Evolutionary conservation across 495 filamentous ascomycete species (phyloP), one percentile per base, ranked within the genome.

Genomic region (Hyaloscypha hepaticicola): DNA sequence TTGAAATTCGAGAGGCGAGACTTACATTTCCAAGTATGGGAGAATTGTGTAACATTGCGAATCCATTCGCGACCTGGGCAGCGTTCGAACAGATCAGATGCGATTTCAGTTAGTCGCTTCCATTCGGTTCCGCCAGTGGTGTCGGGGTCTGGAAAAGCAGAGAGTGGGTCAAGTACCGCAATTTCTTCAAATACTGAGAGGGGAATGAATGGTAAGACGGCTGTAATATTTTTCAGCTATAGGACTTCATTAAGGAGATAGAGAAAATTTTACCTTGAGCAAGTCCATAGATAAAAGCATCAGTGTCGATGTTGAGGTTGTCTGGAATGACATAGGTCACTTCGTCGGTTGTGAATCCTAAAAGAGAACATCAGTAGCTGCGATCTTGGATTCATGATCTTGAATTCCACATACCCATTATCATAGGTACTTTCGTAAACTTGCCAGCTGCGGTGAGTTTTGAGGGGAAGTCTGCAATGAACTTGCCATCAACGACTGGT

Each of bases 1-100:
- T 6, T 7, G 5, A 27, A 57, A 11, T 45, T 11, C 19, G 3
- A 26, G 12, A 31, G 9, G 1, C 5, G 5, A 2, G 31, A 38
- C 25, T 38, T 41, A 58, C 55, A 58, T 38, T 58, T 58, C 55
- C 55, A 58, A 5, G 55, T 38, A 6, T 11, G 29, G 11, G 55
- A 5, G n/a, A 14, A 41, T 28, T 41, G 21, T 3, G 55, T 58
- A 21, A 58, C 55, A 19, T 58, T 58, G 8, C 26, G 28, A 6
- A 58, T 58, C 55, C 55, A 58, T 58, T 58, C 55, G 24, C 55
- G 55, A 16, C 55, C 55, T 7, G 55, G 55, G 16, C 55, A 58
- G 21, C 55, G 28, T n/a, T 58, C 55, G 19, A 58, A 58, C 5
- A 58, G 2, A 41, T 58, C 55, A 9, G 55, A 58, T n/a, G 55